A percentile compares a stretch with the other conserved stretches of the same genome.
These are phyloP conservation scores for Fusarium dlaminii DNA, from an alignment of 2,329 filamentous ascomycete genomes.

Conservation along the genomic window DNA sequence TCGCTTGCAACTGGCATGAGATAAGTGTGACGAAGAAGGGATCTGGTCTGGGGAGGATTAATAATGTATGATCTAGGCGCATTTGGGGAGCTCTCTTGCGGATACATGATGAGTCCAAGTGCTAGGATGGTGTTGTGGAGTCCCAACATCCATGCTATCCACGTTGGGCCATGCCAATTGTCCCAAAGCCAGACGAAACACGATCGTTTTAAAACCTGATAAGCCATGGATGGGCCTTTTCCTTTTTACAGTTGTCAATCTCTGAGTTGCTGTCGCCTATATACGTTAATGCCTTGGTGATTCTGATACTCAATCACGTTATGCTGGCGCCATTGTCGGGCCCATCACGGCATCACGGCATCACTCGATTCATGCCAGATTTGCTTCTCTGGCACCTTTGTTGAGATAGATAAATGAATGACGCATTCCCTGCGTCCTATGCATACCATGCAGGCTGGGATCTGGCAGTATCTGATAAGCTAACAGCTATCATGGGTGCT, in stretches of 20 bases:
- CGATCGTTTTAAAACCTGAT: not conserved
- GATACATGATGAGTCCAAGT: conserved; percentile 37
- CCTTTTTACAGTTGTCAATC: not conserved
- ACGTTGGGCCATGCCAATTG: not conserved
- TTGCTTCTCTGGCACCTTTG: conserved; percentile 1
- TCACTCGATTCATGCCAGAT: not conserved
- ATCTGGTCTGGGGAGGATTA: conserved; percentile 23
- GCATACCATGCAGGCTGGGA: conserved; percentile 27
- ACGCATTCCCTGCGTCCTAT: conserved; percentile 19
- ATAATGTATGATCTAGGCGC: conserved; percentile 26
- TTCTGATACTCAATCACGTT: not conserved
- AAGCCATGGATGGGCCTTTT: not conserved
- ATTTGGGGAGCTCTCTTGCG: conserved; percentile 19
- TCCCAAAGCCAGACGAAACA: conserved; percentile 20
- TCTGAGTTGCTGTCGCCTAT: not conserved
- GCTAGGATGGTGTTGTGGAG: conserved; percentile 35
- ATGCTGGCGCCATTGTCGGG: not conserved
- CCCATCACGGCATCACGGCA: not conserved
- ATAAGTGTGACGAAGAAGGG: conserved; percentile 35
- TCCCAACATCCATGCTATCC: conserved; percentile 3
- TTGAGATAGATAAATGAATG: conserved; percentile 26
- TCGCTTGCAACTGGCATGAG: conserved; percentile 26
- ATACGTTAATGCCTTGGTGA: not conserved
- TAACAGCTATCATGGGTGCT: conserved; percentile 22
- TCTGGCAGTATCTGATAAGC: conserved; percentile 35